Base-by-base conservation (phyloP, 495 filamentous ascomycete species). In the Trichoderma parareesei region DNA sequence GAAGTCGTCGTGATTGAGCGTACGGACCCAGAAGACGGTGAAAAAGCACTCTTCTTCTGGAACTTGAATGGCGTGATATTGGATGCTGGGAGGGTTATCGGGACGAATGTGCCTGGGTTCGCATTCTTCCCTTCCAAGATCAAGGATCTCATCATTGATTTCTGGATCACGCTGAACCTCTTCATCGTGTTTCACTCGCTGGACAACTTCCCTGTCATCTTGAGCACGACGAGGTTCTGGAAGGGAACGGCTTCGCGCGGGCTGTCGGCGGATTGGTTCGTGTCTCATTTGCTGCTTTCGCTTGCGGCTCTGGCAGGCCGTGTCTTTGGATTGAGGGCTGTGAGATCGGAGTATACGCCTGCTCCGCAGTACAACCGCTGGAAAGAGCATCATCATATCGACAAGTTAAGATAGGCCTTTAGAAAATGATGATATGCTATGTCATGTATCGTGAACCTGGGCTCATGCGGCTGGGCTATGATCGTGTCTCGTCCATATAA, bases 21-120 rank as follows among this genome's bases (percentile, higher is more conserved):
- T 64, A 76, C 74, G 37, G 68, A 71, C 33, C 75, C 74, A 5
- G 62, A 9, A 3, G 71, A 73, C 44, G 69, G 73, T 3, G 57
- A 48, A 49, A 77, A 77, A 57, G 69, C 69, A 11, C 38, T 74
- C 0, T 77, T 76, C 60, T 77, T 77, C 68, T 67, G 71, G 67
- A 74, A 76, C 44, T 27, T 76, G 40, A 75, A 75, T 41, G 73
- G 71, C 18, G 53, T 75, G n/a, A 64, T 71, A 48, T 49, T 73
- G n/a, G 65, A 69, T 40, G 69, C 65, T 10, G 53, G 27, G 3
- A 37, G 33, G 53, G 27, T 37, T 9, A 11, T 57, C 27, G 37
- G 8, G 11, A 57, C 53, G 11, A 35, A 37, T 11, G 53, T 57
- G 53, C 53, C 53, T 9, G 53, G 53, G 18, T 57, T 57, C 16